Evolutionary conservation across 2,329 filamentous ascomycete species (phyloP).

Genomic region (Alternaria sp.): DNA sequence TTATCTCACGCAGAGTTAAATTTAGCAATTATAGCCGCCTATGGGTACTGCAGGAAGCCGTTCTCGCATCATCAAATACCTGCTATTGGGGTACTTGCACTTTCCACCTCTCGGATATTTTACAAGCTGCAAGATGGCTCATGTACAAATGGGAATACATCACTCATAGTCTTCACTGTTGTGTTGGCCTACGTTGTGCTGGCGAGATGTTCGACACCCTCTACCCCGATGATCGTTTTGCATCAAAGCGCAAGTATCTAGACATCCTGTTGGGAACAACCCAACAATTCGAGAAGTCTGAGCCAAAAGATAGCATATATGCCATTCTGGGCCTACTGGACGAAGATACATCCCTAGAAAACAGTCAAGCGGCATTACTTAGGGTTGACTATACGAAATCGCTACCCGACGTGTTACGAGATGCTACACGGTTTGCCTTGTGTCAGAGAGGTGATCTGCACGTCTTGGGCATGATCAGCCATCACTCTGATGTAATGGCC

Average conservation of each 20-base stretch:
- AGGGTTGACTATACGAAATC: neutral
- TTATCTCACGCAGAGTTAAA: rapidly evolving
- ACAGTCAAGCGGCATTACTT: neutral
- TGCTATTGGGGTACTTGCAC: neutral
- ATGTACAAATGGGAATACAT: neutral
- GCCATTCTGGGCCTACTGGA: neutral
- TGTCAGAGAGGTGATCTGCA: rapidly evolving
- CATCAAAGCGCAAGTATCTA: rapidly evolving
- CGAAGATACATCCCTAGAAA: rapidly evolving
- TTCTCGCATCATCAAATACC: neutral
- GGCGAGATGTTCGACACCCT: rapidly evolving
- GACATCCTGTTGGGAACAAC: rapidly evolving
- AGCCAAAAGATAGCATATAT: neutral
- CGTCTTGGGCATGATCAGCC: rapidly evolving
- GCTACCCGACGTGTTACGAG: neutral
- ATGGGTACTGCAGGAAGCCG: neutral
- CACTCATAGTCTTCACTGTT: rapidly evolving
- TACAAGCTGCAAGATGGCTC: neutral
- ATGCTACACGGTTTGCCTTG: neutral
- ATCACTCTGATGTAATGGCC: rapidly evolving
- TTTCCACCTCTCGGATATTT: neutral
- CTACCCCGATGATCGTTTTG: neutral
- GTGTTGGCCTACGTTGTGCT: neutral
- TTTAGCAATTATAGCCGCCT: neutral
- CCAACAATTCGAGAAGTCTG: rapidly evolving